Evolutionary conservation across 805 yeast species (phyloP).

Genomic region (Lipomyces yamadae): DNA sequence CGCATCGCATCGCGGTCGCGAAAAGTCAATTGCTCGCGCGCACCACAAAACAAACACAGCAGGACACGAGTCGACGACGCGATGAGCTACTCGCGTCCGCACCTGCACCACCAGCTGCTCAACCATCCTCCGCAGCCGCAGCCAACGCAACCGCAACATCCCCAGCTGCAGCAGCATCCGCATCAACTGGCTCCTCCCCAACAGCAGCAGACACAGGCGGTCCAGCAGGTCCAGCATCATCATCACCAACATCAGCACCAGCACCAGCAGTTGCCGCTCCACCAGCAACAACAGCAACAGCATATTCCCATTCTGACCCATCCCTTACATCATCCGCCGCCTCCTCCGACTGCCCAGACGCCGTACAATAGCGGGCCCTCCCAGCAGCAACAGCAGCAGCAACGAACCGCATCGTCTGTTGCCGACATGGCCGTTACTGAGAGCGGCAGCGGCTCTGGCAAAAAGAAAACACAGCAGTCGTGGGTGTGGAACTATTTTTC

Average conservation of each 20-base stretch:
- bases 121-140: constrained; percentile 18
- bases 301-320: constrained; percentile 6
- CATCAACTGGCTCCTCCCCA: constrained; percentile 16
- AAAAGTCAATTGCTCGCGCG: neutral
- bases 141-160: constrained; percentile 15
- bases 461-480: constrained; percentile 30
- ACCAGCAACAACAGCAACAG: constrained; percentile 24
- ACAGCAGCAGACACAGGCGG: constrained; percentile 8
- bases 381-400: neutral
- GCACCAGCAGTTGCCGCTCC: constrained; percentile 19
- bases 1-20: constrained; percentile 2
- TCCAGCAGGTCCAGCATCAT: constrained; percentile 20
- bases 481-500: constrained; percentile 38
- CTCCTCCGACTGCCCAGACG: neutral
- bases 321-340: constrained; percentile 20
- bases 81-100: constrained; percentile 32
- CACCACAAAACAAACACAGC: neutral
- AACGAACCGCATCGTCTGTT: constrained; percentile 4
- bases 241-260: constrained; percentile 25
- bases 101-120: constrained; percentile 33
- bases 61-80: constrained; percentile 13
- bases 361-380: neutral
- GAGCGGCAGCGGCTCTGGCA: constrained; percentile 2
- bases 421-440: neutral
- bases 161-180: constrained; percentile 15